Percentiles rank a stretch among this genome's conserved stretches.
Evolutionary conservation across 2,329 filamentous ascomycete species (phyloP).

Genomic region (Aspergillus ochraceus): DNA sequence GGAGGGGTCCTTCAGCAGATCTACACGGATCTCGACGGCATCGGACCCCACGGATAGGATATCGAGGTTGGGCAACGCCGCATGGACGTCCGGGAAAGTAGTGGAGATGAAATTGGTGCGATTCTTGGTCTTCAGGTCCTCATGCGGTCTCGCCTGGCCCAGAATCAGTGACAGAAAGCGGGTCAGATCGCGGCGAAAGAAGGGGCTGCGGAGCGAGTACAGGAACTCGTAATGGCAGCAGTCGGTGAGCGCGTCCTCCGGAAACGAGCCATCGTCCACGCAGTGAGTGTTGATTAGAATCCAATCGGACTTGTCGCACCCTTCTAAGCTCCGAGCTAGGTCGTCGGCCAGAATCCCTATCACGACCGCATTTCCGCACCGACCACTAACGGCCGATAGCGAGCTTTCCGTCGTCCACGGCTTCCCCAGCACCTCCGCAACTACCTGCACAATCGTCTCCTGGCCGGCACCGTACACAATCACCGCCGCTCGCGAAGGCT

Average conservation of each 20-base stretch:
- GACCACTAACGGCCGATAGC: conserved; percentile 56
- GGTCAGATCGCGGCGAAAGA: conserved; percentile 72
- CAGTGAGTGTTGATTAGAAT: conserved; percentile 76
- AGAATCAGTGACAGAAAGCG: conserved; percentile 78
- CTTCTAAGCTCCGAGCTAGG: conserved; percentile 58
- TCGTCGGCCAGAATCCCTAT: conserved; percentile 63
- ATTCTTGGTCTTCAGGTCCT: conserved; percentile 67
- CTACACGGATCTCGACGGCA: conserved; percentile 80
- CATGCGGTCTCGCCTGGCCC: conserved; percentile 76
- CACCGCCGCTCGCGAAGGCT: conserved; percentile 46
- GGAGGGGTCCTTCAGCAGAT: conserved; percentile 72
- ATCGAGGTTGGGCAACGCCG: conserved; percentile 79
- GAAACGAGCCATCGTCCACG: conserved; percentile 68
- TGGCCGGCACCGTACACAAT: conserved; percentile 71
- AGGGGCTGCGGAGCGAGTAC: conserved; percentile 67
- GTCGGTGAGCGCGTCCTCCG: conserved; percentile 64
- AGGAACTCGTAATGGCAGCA: conserved; percentile 83
- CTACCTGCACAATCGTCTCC: conserved; percentile 70
- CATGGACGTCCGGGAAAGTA: conserved; percentile 81
- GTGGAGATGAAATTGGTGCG: conserved; percentile 85
- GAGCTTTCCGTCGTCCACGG: conserved; percentile 61
- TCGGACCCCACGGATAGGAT: conserved; percentile 85
- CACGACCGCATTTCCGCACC: conserved; percentile 60
- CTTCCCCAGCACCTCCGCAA: conserved; percentile 78
- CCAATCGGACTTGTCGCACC: conserved; percentile 59